Percentiles rank a stretch among this genome's conserved stretches.
These are phyloP conservation scores for Cutaneotrichosporon mucoides DNA, from an alignment of 1,284 basidiomycete genomes.

Conservation along the genomic window DNA sequence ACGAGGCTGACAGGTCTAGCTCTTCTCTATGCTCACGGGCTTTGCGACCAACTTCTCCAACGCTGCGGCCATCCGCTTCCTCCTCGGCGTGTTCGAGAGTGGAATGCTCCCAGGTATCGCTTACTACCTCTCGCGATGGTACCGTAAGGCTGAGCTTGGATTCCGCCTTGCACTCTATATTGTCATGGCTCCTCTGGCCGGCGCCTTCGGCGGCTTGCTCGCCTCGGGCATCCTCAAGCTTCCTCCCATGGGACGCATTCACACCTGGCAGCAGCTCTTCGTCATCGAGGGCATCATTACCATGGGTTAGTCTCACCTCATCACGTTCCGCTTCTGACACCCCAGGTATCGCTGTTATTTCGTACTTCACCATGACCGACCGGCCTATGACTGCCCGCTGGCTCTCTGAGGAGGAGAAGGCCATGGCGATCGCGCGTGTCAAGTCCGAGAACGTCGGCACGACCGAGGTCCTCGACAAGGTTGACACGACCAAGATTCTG, in stretches of 20 bases:
- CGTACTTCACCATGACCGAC: constrained; percentile 38
- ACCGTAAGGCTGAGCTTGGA: constrained; percentile 18
- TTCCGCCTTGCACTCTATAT: constrained; percentile 23
- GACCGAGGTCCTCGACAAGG: constrained; percentile 34
- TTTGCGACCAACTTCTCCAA: constrained; percentile 31
- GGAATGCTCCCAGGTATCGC: constrained; percentile 25
- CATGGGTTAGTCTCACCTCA: constrained; percentile 4
- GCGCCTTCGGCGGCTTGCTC: constrained; percentile 21
- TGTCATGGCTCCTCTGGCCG: constrained; percentile 17
- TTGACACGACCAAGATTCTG: constrained; percentile 24
- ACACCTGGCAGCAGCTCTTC: constrained; percentile 20
- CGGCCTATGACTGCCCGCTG: constrained; percentile 31
- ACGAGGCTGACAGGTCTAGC: neutral
- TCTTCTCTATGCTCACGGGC: constrained; percentile 20
- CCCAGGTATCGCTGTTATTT: constrained; percentile 9
- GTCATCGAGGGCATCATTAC: constrained; percentile 22
- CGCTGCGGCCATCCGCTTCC: constrained; percentile 27
- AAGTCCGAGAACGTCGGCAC: constrained; percentile 47
- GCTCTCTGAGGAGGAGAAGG: constrained; percentile 26
- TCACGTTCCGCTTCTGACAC: too few species aligned
- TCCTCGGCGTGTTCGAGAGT: constrained; percentile 28
- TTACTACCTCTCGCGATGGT: constrained; percentile 24
- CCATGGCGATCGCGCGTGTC: constrained; percentile 23
- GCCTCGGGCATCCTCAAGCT: constrained; percentile 18
- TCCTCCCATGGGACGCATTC: constrained; percentile 9